These are phyloP conservation scores for Tetrahymena elliotti DNA, from an alignment of 73 alveolate species.

Conservation along the genomic window DNA sequence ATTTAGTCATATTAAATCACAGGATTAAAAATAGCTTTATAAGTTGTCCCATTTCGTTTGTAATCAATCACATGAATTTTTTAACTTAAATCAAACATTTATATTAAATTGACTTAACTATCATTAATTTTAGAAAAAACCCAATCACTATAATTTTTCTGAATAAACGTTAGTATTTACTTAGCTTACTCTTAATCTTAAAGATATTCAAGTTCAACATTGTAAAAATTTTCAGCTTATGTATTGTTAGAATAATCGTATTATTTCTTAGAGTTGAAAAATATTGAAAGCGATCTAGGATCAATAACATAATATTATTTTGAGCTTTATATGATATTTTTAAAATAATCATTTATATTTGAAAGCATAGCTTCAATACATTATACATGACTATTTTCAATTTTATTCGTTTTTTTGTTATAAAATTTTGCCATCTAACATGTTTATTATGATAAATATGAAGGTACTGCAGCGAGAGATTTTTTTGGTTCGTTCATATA, in stretches of 20 bases:
- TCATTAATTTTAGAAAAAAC: background rate
- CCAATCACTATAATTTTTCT: background rate
- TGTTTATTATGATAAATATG: background rate
- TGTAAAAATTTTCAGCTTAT: background rate
- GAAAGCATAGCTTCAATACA: background rate
- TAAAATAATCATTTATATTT: background rate
- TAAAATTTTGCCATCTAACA: background rate
- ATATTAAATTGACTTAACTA: background rate
- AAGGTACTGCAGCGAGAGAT: background rate
- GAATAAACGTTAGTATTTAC: too few species aligned
- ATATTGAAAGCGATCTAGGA: background rate
- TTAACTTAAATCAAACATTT: background rate
- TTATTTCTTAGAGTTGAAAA: background rate
- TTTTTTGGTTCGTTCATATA: background rate
- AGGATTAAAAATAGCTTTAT: background rate
- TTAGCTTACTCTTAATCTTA: background rate
- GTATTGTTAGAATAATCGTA: background rate
- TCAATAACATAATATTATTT: background rate
- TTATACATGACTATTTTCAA: background rate
- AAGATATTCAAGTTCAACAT: background rate
- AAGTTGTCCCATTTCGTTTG: background rate
- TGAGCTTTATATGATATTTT: background rate
- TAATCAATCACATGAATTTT: background rate
- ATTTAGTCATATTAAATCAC: background rate
- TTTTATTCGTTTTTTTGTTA: background rate